Evolutionary conservation across 2,329 filamentous ascomycete genomes (phyloP).

Genomic region (Cryphonectria naterciae): DNA sequence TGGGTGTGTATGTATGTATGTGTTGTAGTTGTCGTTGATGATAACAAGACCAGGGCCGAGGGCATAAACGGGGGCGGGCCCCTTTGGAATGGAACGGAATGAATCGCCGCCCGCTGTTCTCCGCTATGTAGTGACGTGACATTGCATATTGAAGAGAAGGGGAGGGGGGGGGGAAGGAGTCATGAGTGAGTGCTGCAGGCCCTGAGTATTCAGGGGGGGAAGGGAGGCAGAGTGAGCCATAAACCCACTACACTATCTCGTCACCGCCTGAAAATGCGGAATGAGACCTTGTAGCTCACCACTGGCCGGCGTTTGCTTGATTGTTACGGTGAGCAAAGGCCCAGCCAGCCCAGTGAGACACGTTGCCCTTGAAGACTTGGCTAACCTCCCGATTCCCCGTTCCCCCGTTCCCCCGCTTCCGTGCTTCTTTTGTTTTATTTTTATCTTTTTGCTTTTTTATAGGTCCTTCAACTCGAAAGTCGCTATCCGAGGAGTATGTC

Average conservation of each 20-base stretch:
- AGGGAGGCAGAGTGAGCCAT: neutral
- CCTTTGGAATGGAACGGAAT: neutral
- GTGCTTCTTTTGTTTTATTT: neutral
- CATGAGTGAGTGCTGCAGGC: slow-evolving; percentile 4
- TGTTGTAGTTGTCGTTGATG: neutral
- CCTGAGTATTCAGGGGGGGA: slow-evolving; percentile 7
- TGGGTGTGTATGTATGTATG: neutral
- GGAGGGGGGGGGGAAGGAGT: neutral
- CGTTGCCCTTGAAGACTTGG: neutral
- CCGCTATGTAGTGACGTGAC: slow-evolving; percentile 5
- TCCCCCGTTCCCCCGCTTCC: too few relatives aligned
- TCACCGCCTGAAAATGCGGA: slow-evolving; percentile 26
- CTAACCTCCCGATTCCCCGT: neutral
- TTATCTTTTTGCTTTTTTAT: neutral
- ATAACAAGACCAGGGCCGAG: slow-evolving; percentile 1
- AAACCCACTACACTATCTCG: slow-evolving; percentile 10
- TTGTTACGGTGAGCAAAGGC: slow-evolving; percentile 17
- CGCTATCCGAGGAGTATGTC: neutral
- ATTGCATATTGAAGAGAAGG: slow-evolving; percentile 1
- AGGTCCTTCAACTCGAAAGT: neutral
- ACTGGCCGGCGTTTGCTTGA: slow-evolving; percentile 10
- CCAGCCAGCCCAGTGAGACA: slow-evolving; percentile 6
- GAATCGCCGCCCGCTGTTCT: neutral
- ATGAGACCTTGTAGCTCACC: slow-evolving; percentile 27
- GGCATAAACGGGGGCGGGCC: neutral